phyloP scores from a whole-genome alignment of 805 yeast species.

The Ogataea paradorogensis region DNA sequence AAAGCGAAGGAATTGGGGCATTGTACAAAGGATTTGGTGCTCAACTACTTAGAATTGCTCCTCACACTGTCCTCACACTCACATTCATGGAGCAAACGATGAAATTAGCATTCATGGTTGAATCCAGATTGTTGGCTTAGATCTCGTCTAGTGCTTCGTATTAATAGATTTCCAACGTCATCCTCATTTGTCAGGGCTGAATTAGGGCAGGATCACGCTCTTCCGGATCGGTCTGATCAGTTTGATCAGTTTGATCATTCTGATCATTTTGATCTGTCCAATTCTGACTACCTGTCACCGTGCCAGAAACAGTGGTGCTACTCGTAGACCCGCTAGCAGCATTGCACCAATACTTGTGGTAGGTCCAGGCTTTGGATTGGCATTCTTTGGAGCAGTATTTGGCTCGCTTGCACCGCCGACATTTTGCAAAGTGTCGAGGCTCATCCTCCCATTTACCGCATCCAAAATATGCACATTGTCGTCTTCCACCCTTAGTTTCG shows the following conservation, averaged over 20 bases:
- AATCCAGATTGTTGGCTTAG: constrained; percentile 30
- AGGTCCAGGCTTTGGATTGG: constrained; percentile 87
- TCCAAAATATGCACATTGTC: constrained; percentile 91
- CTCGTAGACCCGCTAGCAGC: constrained; percentile 22
- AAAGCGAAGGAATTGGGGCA: constrained; percentile 80
- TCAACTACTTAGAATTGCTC: constrained; percentile 87
- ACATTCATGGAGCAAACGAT: constrained; percentile 95
- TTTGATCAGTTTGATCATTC: constrained; percentile 2
- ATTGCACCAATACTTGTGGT: constrained; percentile 93
- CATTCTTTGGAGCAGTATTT: constrained; percentile 93
- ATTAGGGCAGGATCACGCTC: constrained; percentile 2
- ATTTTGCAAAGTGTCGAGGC: constrained; percentile 92
- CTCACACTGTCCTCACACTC: constrained; percentile 87
- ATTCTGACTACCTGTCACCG: constrained; percentile 1
- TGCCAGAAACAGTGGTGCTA: constrained; percentile 11
- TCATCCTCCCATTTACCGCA: constrained; percentile 93
- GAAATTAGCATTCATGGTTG: constrained; percentile 50
- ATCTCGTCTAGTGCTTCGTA: background rate
- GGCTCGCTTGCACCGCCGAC: constrained; percentile 90
- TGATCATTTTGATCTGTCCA: constrained; percentile 6
- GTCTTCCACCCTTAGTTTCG: constrained; percentile 79
- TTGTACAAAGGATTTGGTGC: constrained; percentile 95
- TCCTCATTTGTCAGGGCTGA: background rate
- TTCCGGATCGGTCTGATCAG: constrained; percentile 3
- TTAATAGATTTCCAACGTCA: constrained; percentile 1